Evolutionary conservation across 2,329 filamentous ascomycete genomes (phyloP).

Genomic region (Colletotrichum godetiae): DNA sequence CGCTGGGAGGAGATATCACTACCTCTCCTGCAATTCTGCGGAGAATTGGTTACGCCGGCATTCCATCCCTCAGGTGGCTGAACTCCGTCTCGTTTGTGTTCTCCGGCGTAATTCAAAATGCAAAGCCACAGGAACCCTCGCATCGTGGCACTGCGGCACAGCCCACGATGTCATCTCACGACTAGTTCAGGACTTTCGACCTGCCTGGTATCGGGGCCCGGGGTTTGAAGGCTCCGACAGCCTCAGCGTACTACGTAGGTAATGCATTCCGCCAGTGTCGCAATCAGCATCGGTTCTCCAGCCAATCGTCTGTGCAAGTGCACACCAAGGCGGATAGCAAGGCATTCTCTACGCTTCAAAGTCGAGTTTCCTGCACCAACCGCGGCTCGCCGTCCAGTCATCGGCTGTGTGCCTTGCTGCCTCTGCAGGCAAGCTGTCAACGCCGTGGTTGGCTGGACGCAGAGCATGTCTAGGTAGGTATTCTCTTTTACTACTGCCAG

Average conservation of each 20-base stretch:
- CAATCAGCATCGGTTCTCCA: background rate
- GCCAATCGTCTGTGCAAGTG: background rate
- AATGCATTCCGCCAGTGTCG: background rate
- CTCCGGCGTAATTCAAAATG: background rate
- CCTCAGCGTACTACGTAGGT: background rate
- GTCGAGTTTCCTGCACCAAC: background rate
- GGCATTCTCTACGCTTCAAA: background rate
- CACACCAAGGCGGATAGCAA: background rate
- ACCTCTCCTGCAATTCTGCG: background rate
- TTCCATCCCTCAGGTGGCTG: background rate
- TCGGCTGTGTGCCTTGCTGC: slow-evolving; percentile 22
- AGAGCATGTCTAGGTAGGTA: background rate
- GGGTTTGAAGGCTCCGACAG: background rate
- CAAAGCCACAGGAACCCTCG: background rate
- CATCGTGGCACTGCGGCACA: background rate
- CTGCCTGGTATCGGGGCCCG: background rate
- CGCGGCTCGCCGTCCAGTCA: slow-evolving; percentile 24
- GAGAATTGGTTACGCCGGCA: background rate
- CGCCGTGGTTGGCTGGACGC: slow-evolving; percentile 8
- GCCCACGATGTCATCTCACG: background rate
- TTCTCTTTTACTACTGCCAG: background rate
- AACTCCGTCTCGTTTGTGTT: background rate
- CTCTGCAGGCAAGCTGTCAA: background rate
- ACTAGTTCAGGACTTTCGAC: background rate
- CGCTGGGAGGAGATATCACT: background rate